Evolutionary conservation across 257 asterid species (phyloP).

Genomic region (Solanum chmielewskii): DNA sequence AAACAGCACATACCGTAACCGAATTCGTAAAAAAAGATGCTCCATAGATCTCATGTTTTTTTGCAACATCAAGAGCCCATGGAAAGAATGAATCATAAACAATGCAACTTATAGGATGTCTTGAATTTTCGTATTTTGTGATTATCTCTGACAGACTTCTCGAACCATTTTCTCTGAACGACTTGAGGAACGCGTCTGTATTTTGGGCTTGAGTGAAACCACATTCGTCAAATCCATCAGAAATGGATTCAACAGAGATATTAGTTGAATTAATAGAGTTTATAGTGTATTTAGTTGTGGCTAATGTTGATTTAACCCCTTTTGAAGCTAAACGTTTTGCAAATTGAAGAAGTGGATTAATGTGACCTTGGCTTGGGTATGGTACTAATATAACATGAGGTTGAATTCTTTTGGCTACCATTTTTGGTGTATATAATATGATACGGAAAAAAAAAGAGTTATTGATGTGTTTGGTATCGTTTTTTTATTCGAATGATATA

Average conservation of each 20-base stretch:
- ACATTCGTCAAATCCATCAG: constrained; percentile 45
- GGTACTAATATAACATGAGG: constrained; percentile 41
- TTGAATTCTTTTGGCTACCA: background rate
- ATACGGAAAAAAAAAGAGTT: too few relatives aligned
- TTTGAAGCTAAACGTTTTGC: constrained; percentile 57
- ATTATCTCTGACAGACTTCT: constrained; percentile 28
- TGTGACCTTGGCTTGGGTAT: constrained; percentile 80
- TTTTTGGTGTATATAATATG: background rate
- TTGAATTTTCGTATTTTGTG: constrained; percentile 3
- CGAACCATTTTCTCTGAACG: constrained; percentile 39
- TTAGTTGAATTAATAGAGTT: constrained; percentile 21
- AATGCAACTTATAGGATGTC: constrained; percentile 27
- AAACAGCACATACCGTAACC: constrained; percentile 32
- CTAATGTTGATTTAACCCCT: constrained; percentile 48
- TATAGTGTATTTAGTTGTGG: constrained; percentile 44
- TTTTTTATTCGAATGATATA: background rate
- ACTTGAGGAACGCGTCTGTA: constrained; percentile 17
- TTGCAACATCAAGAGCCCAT: constrained; percentile 1
- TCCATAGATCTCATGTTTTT: background rate
- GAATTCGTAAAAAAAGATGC: background rate
- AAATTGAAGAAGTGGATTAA: constrained; percentile 71
- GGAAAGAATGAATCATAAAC: constrained; percentile 58
- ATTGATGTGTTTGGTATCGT: background rate
- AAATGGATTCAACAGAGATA: constrained; percentile 36
- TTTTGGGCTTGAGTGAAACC: constrained; percentile 17